These are phyloP conservation scores for Globisporangium spiculum DNA, from an alignment of 352 stramenopile species.

Conservation along the genomic window DNA sequence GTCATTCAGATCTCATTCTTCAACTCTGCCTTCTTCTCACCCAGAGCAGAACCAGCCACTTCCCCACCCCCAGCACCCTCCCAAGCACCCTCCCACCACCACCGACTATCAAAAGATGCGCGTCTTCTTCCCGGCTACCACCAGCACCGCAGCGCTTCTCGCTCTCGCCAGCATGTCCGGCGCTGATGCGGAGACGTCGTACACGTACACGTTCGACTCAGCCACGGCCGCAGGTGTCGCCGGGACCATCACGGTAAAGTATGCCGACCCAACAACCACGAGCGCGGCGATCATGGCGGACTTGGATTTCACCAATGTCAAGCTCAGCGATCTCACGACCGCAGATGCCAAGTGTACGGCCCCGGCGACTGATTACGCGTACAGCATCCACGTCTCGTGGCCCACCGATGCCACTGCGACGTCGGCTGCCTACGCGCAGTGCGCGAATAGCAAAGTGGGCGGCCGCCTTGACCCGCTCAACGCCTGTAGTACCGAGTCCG, in stretches of 20 bases:
- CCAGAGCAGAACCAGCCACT: not conserved
- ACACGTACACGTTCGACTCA: conserved; percentile 44
- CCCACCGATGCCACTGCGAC: not conserved
- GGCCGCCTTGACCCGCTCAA: conserved; percentile 42
- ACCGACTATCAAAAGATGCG: conserved; percentile 2
- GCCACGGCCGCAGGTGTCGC: conserved; percentile 28
- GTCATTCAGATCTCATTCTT: not conserved
- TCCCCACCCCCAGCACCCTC: not conserved
- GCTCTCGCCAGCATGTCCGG: not conserved
- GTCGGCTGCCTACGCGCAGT: conserved; percentile 25
- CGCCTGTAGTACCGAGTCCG: conserved; percentile 35
- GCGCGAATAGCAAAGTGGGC: conserved; percentile 18
- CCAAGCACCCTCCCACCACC: not conserved
- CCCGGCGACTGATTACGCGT: conserved; percentile 28
- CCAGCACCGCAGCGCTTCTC: not conserved
- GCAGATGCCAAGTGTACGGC: conserved; percentile 39
- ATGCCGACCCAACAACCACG: conserved; percentile 12
- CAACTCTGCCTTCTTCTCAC: not conserved
- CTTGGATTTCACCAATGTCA: conserved; percentile 40
- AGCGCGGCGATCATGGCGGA: conserved; percentile 31
- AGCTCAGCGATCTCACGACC: conserved; percentile 21
- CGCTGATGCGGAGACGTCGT: conserved; percentile 22
- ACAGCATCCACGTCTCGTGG: conserved; percentile 41
- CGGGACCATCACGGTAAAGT: conserved; percentile 38
- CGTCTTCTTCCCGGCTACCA: not conserved